A percentile compares a stretch with the other conserved stretches of the same genome.
These are phyloP conservation scores for Ogataea populi-albae DNA, from an alignment of 805 yeast genomes.

Conservation along the genomic window DNA sequence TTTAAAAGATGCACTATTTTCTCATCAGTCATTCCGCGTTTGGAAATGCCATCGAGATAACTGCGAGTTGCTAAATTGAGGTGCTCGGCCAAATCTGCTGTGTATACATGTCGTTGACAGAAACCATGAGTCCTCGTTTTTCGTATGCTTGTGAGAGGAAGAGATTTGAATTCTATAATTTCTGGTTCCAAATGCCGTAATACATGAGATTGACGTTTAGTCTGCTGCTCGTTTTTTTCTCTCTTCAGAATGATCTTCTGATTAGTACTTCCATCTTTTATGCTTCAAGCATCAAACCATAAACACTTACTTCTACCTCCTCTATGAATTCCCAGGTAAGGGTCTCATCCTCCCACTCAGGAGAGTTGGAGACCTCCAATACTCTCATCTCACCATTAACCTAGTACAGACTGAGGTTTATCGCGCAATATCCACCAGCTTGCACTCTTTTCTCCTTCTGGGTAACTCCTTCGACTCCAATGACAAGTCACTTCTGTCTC, in stretches of 20 bases:
- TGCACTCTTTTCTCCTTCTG: no score
- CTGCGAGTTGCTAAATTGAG: conserved; percentile 25
- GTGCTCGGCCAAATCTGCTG: conserved; percentile 33
- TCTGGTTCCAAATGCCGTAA: conserved; percentile 18
- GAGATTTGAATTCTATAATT: conserved; percentile 15
- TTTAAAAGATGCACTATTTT: conserved; percentile 30
- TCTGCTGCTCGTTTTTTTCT: conserved; percentile 2
- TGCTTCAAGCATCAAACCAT: neutral
- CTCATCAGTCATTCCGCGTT: conserved; percentile 22
- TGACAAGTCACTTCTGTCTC: no score
- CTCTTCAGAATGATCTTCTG: neutral
- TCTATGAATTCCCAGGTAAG: conserved; percentile 17
- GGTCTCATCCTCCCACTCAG: conserved; percentile 15
- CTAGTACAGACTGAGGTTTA: no score
- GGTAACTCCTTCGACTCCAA: no score
- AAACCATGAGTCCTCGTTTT: conserved; percentile 27
- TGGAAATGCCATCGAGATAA: conserved; percentile 25
- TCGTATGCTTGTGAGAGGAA: conserved; percentile 8
- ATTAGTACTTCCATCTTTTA: conserved; percentile 1
- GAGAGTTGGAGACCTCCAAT: conserved; percentile 22
- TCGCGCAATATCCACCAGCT: no score
- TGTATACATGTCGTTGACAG: conserved; percentile 33
- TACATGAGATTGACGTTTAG: conserved; percentile 12
- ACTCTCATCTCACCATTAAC: conserved; percentile 5
- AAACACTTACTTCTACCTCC: conserved; percentile 11